Base-by-base conservation (phyloP, 1,284 basidiomycete genomes). In the Porphyrellus sp. region DNA sequence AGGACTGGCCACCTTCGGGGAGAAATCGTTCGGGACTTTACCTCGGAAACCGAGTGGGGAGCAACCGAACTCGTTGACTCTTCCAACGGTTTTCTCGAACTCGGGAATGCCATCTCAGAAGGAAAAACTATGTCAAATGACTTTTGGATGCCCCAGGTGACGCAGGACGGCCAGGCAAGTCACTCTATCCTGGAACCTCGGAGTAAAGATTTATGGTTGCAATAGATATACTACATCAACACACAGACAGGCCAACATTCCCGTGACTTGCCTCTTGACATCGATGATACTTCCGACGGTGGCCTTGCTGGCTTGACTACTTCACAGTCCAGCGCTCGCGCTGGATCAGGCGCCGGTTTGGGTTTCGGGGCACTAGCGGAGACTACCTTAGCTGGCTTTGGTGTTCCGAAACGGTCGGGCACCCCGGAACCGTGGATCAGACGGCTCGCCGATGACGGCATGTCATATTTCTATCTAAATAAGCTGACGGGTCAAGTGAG, bases 151-250 rank as follows among this genome's bases (percentile, higher is more conserved):
- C 88, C 88, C 20, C 78, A 83, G 62, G 83, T 91, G 28, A 81
- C 82, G 7, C 69, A 77, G 46, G 82, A 88, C 64, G 86, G 87
- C 52, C 86, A 88, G 77, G 89, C 86, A 62, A 70, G 81, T 68
- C 46, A 30, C 47, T 53, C 41, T 20, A 44, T 24, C 25, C 21
- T 38, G 20, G 35, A 25, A 41, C 39, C 46, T 41, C 52, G n/a
- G 35, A 16, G 11, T 24, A 16, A 48, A 31, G n/a, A 35, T 53
- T 51, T 7, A 58, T 31, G 50, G 5, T 25, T 31, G 15, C 23
- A 23, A 52, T 33, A 98, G 89, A 91, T 98, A 67, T 93, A 87
- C 76, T 98, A 97, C 72, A 82, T 92, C 60, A 98, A 98, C 65
- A 90, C 89, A 0, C 81, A 89, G 59, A 98, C 94, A 2, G 93